Percentiles rank a stretch among this genome's conserved stretches.
Evolutionary conservation across 2,329 filamentous ascomycete genomes (phyloP).

Genomic region (Xylariales sp.): DNA sequence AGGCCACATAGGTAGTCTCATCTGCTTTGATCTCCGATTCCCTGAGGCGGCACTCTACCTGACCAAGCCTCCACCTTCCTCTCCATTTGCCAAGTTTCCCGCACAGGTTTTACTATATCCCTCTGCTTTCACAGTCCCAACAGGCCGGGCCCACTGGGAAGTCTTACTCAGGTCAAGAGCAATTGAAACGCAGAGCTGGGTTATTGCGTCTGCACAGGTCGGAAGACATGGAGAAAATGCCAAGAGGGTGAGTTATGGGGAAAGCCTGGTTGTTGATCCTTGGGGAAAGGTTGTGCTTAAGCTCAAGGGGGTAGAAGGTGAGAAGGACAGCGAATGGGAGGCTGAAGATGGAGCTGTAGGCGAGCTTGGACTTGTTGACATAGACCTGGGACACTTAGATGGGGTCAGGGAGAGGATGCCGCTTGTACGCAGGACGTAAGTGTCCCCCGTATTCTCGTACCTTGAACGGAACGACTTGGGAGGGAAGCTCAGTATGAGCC

Average conservation of each 20-base stretch:
- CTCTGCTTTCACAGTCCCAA: constrained; percentile 84
- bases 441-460: too few species aligned
- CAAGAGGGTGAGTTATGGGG: constrained; percentile 77
- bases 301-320: constrained; percentile 48
- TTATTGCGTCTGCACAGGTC: constrained; percentile 80
- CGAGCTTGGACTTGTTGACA: constrained; percentile 50
- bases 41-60: constrained; percentile 69
- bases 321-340: constrained; percentile 29
- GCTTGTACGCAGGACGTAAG: constrained; percentile 47
- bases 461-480: too few species aligned
- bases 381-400: constrained; percentile 44
- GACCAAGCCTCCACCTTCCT: constrained; percentile 33
- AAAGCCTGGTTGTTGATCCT: constrained; percentile 79
- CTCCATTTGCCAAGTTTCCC: constrained; percentile 17
- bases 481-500: not conserved
- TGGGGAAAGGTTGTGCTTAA: constrained; percentile 75
- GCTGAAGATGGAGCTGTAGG: constrained; percentile 32
- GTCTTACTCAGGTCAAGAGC: constrained; percentile 72
- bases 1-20: constrained; percentile 72
- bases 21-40: constrained; percentile 90
- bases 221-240: constrained; percentile 46
- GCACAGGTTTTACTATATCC: constrained; percentile 82
- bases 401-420: constrained; percentile 49
- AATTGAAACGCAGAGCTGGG: constrained; percentile 84
- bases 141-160: constrained; percentile 83